Evolutionary conservation across 2,329 filamentous ascomycete genomes (phyloP), one percentile per base, ranked within the genome.

Genomic region (Teratosphaeria gauchensis): DNA sequence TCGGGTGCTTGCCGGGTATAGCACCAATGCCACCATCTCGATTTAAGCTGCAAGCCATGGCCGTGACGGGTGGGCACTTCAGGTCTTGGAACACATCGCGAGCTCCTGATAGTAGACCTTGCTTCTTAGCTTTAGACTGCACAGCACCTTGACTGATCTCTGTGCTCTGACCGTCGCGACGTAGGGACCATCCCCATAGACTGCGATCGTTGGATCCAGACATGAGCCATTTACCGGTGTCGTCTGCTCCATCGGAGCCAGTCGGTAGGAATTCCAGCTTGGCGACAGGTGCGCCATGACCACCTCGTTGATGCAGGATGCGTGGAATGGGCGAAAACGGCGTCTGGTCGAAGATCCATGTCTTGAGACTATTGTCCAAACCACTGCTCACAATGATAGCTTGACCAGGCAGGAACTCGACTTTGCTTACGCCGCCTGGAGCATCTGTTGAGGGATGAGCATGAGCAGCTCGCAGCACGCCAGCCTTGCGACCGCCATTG

Each of bases 171-270:
- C 91, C 92, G 71, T 99, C 94, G 56, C 90, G 88, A 51, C 94
- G 88, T 72, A 99, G 77, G 80, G 92, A 97, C 85, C 95, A 96
- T 1, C 89, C 92, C 92, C 94, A 97, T 2, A 99, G 79, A 73
- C 91, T 96, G 64, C 91, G 84, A 69, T 99, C 95, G 67, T 85
- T 83, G 60, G 91, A 92, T 65, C 89, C 90, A 68, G 91, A 96
- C 58, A 99, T 79, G 6, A 97, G 78, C 92, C 92, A 97, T 75
- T 97, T 97, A 59, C 92, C 94, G 53, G 85, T 85, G 51, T 86
- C 85, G 65, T 96, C 92, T 6, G 90, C 85, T 16, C 92, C 92
- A 67, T 97, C 92, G 48, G 94, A 92, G 65, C 91, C 87, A 0
- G 90, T 85, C 0, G 92, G 92, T 30, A 97, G 75, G 74, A 97